These are phyloP conservation scores for Kernera saxatilis DNA, from an alignment of 345 rosid genomes.

Conservation along the genomic window DNA sequence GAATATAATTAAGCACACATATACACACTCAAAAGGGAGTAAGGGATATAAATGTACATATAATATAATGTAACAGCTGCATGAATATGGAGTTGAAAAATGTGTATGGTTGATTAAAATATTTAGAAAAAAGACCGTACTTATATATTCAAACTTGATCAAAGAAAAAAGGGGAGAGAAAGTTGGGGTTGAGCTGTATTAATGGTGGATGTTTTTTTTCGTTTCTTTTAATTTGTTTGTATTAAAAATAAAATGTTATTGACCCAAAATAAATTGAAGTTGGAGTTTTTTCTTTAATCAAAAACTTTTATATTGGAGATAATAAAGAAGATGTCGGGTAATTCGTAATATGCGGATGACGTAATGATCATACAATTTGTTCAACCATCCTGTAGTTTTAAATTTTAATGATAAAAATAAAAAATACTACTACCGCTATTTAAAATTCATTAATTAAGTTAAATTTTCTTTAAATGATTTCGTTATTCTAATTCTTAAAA, in stretches of 20 bases:
- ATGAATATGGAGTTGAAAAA: constrained; percentile 25
- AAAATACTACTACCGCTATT: too few relatives aligned
- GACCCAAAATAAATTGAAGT: not conserved
- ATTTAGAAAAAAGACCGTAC: not conserved
- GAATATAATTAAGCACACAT: constrained; percentile 15
- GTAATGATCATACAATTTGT: not conserved
- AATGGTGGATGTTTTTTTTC: constrained; percentile 18
- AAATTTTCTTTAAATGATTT: too few relatives aligned
- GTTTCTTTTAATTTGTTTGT: not conserved
- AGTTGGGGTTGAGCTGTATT: constrained; percentile 32
- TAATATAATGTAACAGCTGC: constrained; percentile 27
- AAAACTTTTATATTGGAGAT: not conserved
- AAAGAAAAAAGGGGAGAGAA: constrained; percentile 36
- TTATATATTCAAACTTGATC: constrained; percentile 19
- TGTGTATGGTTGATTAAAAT: constrained; percentile 1
- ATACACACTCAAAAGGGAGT: constrained; percentile 11
- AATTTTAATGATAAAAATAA: too few relatives aligned
- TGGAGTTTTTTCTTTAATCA: not conserved
- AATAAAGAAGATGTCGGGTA: constrained; percentile 1
- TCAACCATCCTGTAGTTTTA: too few relatives aligned
- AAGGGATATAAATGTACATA: not conserved
- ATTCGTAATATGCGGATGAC: constrained; percentile 5
- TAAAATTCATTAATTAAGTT: too few relatives aligned
- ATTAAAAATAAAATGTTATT: not conserved
- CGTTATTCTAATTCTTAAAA: too few relatives aligned